Evolutionary conservation across 164 flowering plant genomes (phyloP).

Genomic region (Santalum album): DNA sequence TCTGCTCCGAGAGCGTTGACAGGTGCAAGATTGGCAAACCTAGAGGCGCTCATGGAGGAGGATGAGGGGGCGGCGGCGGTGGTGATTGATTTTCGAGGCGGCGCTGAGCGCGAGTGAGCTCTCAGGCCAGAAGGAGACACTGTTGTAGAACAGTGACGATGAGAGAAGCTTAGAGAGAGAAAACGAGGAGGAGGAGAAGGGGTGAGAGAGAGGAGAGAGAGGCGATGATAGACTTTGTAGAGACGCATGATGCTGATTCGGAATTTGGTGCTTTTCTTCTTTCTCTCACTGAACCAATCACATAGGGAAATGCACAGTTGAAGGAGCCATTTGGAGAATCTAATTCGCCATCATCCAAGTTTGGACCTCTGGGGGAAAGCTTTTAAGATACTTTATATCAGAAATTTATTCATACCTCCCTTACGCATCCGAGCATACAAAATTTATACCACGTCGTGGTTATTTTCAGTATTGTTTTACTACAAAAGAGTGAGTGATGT

Average conservation of each 20-base stretch:
- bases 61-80: background rate
- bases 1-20: slow-evolving; percentile 27
- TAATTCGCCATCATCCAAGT: no score
- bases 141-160: slow-evolving; percentile 8
- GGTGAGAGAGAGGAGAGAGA: slow-evolving; percentile 29
- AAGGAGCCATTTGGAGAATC: no score
- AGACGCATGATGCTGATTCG: slow-evolving; percentile 33
- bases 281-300: no score
- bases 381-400: no score
- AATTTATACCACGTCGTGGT: no score
- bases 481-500: no score
- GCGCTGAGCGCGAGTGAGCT: slow-evolving; percentile 7
- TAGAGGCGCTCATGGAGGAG: slow-evolving; percentile 13
- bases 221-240: slow-evolving; percentile 45
- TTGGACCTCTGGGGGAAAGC: no score
- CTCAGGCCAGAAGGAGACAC: slow-evolving; percentile 12
- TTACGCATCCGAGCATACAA: no score
- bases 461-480: no score
- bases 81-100: slow-evolving; percentile 3
- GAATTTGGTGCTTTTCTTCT: background rate
- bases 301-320: no score
- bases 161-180: slow-evolving; percentile 11
- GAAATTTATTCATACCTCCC: no score
- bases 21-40: slow-evolving; percentile 33
- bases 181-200: slow-evolving; percentile 10